Percentiles rank a stretch among this genome's conserved stretches.
Evolutionary conservation across 2,329 filamentous ascomycete species (phyloP).

Genomic region (Pestalotiopsis sp.): DNA sequence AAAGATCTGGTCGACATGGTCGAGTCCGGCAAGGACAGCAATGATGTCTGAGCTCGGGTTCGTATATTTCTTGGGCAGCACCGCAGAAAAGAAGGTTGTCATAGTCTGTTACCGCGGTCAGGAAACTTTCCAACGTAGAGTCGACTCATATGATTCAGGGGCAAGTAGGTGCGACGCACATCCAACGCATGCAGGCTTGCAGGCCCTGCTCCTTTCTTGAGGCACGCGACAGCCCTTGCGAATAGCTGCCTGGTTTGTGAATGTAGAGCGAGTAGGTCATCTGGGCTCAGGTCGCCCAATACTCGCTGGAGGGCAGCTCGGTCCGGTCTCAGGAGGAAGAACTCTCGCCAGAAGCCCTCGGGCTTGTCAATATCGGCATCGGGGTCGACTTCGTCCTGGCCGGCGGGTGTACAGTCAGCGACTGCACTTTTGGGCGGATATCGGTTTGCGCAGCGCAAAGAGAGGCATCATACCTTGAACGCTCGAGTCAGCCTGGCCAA

Average conservation of each 20-base stretch:
- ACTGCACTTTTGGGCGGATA: not conserved
- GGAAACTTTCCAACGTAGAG: not conserved
- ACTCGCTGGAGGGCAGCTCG: conserved; percentile 65
- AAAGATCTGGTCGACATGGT: conserved; percentile 84
- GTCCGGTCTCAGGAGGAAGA: conserved; percentile 88
- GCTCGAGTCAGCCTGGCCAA: conserved; percentile 10
- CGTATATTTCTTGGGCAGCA: conserved; percentile 87
- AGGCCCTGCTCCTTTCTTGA: conserved; percentile 61
- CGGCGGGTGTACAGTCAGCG: conserved; percentile 25
- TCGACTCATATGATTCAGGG: not conserved
- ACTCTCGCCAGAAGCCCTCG: conserved; percentile 94
- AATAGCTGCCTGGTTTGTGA: conserved; percentile 80
- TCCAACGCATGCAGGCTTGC: conserved; percentile 81
- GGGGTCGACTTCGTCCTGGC: conserved; percentile 57
- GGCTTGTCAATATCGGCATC: conserved; percentile 66
- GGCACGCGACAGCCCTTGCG: conserved; percentile 65
- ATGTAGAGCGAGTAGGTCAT: conserved; percentile 76
- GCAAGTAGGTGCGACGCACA: conserved; percentile 46
- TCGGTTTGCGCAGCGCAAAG: not conserved
- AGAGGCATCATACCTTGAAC: conserved; percentile 12
- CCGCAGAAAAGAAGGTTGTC: conserved; percentile 79
- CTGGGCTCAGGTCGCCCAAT: conserved; percentile 68
- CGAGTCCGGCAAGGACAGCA: conserved; percentile 81
- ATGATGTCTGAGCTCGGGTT: conserved; percentile 97
- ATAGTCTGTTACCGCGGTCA: conserved; percentile 69